phyloP scores from a whole-genome alignment of 2,329 filamentous ascomycete genomes.

The Corinectria fuckeliana region DNA sequence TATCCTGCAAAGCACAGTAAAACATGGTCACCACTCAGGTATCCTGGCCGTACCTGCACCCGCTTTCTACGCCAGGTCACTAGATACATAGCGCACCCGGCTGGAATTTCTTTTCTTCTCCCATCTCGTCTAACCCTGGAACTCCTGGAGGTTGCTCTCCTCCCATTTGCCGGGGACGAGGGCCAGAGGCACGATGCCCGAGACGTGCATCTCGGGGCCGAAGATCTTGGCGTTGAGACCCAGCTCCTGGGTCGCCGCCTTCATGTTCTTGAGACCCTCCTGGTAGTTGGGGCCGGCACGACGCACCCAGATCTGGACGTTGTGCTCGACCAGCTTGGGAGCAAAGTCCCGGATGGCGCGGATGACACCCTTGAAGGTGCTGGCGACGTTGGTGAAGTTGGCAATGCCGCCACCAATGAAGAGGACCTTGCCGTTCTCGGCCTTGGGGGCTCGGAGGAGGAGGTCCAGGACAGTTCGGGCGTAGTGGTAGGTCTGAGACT shows the following conservation, averaged over 20 bases:
- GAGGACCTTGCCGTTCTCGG: slow-evolving; percentile 93
- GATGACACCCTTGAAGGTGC: slow-evolving; percentile 99
- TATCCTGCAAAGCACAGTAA: slow-evolving; percentile 46
- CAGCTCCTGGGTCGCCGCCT: slow-evolving; percentile 91
- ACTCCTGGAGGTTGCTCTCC: slow-evolving; percentile 66
- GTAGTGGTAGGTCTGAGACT: slow-evolving; percentile 99
- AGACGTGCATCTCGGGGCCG: slow-evolving; percentile 90
- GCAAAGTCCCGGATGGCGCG: slow-evolving; percentile 91
- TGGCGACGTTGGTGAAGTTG: slow-evolving; percentile 99
- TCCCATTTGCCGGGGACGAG: slow-evolving; percentile 72
- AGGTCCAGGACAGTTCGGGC: slow-evolving; percentile 95
- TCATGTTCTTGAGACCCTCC: slow-evolving; percentile 99
- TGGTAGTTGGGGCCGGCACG: slow-evolving; percentile 95
- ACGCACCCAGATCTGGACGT: slow-evolving; percentile 95
- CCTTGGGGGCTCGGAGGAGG: slow-evolving; percentile 88
- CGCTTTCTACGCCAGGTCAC: slow-evolving; percentile 28
- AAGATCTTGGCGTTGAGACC: slow-evolving; percentile 74
- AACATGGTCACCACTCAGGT: slow-evolving; percentile 33
- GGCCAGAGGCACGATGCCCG: slow-evolving; percentile 93
- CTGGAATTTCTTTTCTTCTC: slow-evolving; percentile 2
- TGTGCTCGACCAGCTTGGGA: slow-evolving; percentile 88
- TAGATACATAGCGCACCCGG: background rate
- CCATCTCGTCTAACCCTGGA: slow-evolving; percentile 55
- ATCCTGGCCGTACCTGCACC: slow-evolving; percentile 31
- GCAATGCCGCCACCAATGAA: slow-evolving; percentile 99